Evolutionary conservation across 176 grass and related monocot species (phyloP), one percentile per base, ranked within the genome.

Genomic region (Musa acuminata): DNA sequence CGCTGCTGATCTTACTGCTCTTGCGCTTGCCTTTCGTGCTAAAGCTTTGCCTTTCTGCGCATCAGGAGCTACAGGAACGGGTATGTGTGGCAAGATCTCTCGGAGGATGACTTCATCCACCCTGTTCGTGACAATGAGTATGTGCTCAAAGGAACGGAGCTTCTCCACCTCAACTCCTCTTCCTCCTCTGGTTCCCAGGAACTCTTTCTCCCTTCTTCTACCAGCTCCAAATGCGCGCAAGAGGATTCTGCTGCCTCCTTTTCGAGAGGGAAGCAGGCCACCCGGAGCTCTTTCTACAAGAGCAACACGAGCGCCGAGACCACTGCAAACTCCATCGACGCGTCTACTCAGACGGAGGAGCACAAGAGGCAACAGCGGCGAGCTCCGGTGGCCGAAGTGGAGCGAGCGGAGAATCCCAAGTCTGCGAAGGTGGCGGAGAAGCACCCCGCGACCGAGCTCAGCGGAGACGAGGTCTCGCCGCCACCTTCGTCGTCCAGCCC

Each of bases 271-370:
- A 76, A 55, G 70, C 35, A 43, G 35, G 35, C 35, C 35, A 43
- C 35, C 35, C 0, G 4, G 35, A 43, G 35, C 35, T 43, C 35
- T 6, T 43, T 83, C 77, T 88, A 79, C 83, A 88, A 71, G 80
- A 20, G 63, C 58, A 62, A 75, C 8, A 59, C 9, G 64, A 43
- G 35, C 35, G 1, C 65, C 52, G 14, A 69, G 50, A 13, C 62
- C 75, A 79, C 78, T 29, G 50, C 53, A 20, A 54, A 48, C n/a
- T 75, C 81, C 8, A 77, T 84, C 26, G 90, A 98, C 79, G 94
- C 84, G 13, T 87, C 87, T 12, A 98, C 94, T 24, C 94, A 98
- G 91, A 98, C 90, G 23, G 88, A 93, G 0, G 94, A 93, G 49
- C 76, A 71, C 50, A 21, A 29, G 72, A 23, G 24, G 17, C 23